Percentiles rank a stretch among this genome's conserved stretches.
These are phyloP conservation scores for Craspedostauros australis DNA, from an alignment of 108 stramenopile genomes.

Conservation along the genomic window DNA sequence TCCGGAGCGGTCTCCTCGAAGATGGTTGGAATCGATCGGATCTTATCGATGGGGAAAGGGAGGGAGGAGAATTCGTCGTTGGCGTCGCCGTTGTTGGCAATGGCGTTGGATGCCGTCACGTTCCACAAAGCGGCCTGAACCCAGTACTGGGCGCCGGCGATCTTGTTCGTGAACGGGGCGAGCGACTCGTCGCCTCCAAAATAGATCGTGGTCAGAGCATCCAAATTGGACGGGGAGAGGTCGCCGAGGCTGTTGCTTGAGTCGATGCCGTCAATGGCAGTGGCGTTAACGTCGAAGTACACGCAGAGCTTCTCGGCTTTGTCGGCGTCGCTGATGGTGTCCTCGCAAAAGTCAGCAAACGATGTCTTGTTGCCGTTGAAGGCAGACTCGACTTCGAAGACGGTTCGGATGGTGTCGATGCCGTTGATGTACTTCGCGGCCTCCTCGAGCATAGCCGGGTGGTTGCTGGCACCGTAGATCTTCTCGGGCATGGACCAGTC, in stretches of 20 bases:
- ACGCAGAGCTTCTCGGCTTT: neutral
- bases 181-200: slow-evolving; percentile 17
- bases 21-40: slow-evolving; percentile 3
- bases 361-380: slow-evolving; percentile 3
- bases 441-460: neutral
- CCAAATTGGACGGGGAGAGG: slow-evolving; percentile 20
- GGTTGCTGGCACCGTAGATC: neutral
- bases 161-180: slow-evolving; percentile 3
- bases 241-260: neutral
- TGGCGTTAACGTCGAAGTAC: no score
- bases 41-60: neutral
- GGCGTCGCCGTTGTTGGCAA: neutral
- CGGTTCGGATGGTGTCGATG: neutral
- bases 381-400: neutral
- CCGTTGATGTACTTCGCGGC: neutral
- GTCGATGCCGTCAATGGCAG: no score
- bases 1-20: neutral
- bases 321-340: neutral
- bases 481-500: slow-evolving; percentile 1
- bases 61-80: neutral
- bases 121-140: slow-evolving; percentile 16
- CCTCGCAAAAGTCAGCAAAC: neutral
- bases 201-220: slow-evolving; percentile 5
- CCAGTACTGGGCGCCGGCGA: slow-evolving; percentile 25
- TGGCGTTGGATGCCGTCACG: slow-evolving; percentile 1